Base-by-base conservation (phyloP, 2,329 filamentous ascomycete genomes). In the Scolecobasidium constrictum region DNA sequence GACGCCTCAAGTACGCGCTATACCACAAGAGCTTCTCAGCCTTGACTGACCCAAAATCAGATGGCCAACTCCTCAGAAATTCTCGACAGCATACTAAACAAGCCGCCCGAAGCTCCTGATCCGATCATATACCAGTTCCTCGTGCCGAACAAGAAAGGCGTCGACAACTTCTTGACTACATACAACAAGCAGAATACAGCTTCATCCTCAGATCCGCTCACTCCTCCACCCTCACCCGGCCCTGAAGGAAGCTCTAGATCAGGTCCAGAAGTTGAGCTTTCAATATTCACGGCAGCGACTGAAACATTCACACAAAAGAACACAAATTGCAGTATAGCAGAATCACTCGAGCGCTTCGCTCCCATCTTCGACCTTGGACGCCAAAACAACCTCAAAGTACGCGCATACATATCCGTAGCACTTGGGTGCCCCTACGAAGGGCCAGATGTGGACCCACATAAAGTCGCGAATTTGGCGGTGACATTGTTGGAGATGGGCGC, bases 11-110 rank as follows among this genome's bases (percentile, higher is more conserved):
- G 77, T 86, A 35, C 5, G 21, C 17, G 20, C 20, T 17, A 18
- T 26, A 34, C 2, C 22, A 41, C 38, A 16, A 31, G 6, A 15
- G 12, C 17, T 6, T n/a, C n/a, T n/a, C n/a, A n/a, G n/a, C n/a
- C n/a, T n/a, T n/a, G 26, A 23, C 23, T 43, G 17, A 43, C 21
- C 5, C 34, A 39, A 13, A 38, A 11, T 44, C n/a, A 86, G 81
- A 88, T 90, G 84, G 79, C 80, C 49, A 82, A 84, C 53, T 88
- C 85, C 2, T 74, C 75, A 55, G 72, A 83, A 33, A 84, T 92
- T 37, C 72, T 92, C 44, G 64, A 81, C 48, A 76, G 84, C 53
- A 66, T 87, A 42, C 68, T 86, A 11, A 62, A 72, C 34, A 64
- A 67, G 26, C 72, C 74, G 13, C 72, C 78, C 5, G 55, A 66